These are phyloP conservation scores for Seiridium unicorne DNA, from an alignment of 2,329 filamentous ascomycete species.

Conservation along the genomic window DNA sequence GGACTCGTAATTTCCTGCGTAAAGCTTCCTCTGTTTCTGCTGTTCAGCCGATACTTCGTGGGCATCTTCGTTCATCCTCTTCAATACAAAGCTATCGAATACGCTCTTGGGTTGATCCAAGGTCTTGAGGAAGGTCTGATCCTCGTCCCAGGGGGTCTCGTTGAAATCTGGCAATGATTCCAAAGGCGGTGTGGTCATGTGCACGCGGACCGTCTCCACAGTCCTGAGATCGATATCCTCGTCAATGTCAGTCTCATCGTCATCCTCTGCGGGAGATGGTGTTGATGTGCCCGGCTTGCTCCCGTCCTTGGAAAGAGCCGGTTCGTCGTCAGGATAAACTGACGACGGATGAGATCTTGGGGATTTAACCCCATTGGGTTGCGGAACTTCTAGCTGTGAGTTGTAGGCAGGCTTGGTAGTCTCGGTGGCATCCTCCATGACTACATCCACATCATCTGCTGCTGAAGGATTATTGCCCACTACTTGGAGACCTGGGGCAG, in stretches of 20 bases:
- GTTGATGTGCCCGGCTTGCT: conserved; percentile 36
- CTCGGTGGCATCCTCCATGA: conserved; percentile 34
- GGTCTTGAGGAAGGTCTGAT: conserved; percentile 41
- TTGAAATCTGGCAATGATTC: conserved; percentile 51
- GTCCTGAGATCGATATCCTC: conserved; percentile 51
- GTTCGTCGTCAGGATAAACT: conserved; percentile 23
- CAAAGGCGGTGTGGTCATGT: conserved; percentile 52
- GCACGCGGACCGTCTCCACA: conserved; percentile 48
- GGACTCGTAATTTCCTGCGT: conserved; percentile 45
- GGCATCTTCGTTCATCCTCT: conserved; percentile 41
- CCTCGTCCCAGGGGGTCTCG: conserved; percentile 46
- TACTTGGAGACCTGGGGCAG: conserved; percentile 8
- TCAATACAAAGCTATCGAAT: conserved; percentile 45
- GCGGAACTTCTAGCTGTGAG: conserved; percentile 12
- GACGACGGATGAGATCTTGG: conserved; percentile 17
- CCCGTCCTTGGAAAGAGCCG: conserved; percentile 19
- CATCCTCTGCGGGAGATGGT: conserved; percentile 48
- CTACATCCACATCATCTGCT: conserved; percentile 27
- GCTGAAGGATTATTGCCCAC: conserved; percentile 7
- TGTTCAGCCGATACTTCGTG: conserved; percentile 36
- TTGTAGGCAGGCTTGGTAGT: conserved; percentile 15
- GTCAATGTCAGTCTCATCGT: conserved; percentile 50
- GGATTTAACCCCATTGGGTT: conserved; percentile 9
- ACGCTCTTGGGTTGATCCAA: conserved; percentile 35
- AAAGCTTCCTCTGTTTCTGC: conserved; percentile 35